These are phyloP conservation scores for Rhododendron henanense DNA, from an alignment of 148 eudicot species.

Conservation along the genomic window DNA sequence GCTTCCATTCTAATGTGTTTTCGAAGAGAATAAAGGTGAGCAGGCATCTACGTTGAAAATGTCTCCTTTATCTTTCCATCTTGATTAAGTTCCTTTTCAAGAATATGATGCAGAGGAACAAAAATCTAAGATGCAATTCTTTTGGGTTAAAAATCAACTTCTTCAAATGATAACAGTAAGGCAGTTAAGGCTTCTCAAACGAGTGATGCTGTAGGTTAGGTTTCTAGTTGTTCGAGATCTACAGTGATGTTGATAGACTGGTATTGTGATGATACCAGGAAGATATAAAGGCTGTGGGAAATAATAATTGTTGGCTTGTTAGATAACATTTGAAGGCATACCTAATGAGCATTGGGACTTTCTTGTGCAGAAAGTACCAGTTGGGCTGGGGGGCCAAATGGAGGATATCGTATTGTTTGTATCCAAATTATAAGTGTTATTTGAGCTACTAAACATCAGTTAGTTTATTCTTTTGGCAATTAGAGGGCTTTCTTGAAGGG, in stretches of 20 bases:
- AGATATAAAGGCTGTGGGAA: background rate
- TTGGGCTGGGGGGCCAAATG: background rate
- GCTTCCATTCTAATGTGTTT: slow-evolving; percentile 96
- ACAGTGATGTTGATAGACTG: background rate
- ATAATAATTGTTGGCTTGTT: background rate
- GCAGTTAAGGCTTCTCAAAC: background rate
- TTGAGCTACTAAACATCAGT: background rate
- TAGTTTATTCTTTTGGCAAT: background rate
- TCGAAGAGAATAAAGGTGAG: slow-evolving; percentile 93
- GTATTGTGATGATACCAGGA: background rate
- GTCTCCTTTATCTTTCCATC: background rate
- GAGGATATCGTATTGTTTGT: background rate
- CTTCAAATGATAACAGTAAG: background rate
- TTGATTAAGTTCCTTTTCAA: background rate
- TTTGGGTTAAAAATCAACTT: background rate
- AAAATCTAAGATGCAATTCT: background rate
- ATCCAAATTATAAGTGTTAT: background rate
- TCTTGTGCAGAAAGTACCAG: background rate
- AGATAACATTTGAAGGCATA: background rate
- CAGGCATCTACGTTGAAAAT: background rate
- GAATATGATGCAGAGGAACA: background rate
- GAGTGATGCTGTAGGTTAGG: background rate
- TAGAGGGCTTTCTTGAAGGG: background rate
- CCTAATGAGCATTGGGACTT: background rate
- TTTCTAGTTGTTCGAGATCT: background rate